Evolutionary conservation across 108 stramenopile species (phyloP), one percentile per base, ranked within the genome.

Genomic region (Ochromonas danica): DNA sequence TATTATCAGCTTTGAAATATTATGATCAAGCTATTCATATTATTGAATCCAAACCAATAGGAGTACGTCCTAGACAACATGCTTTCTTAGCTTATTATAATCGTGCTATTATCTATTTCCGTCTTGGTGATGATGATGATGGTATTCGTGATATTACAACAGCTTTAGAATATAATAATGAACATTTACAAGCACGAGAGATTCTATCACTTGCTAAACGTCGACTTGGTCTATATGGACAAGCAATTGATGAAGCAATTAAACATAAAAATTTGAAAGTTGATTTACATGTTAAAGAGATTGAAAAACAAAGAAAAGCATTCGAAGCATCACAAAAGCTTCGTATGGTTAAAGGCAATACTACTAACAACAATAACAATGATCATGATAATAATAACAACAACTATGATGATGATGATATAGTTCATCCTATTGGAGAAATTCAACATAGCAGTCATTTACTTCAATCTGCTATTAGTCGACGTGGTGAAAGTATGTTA

Each of bases 41-140:
- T 10, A 10, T 67, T 10, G 31, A 33, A 10, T 14, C 6, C 35
- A 28, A 36, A 35, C 6, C 25, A 10, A 36, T 25, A 10, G 63
- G 30, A 10, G 6, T 67, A 25, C 63, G 63, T 6, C 14, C 35
- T 28, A 67, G 3, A 14, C 3, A 67, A 28, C 14, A 67, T 67
- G 63, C 3, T 6, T 67, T 67, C 25, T 22, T 67, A 10, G 63
- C 33, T 28, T 67, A 67, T 67, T 25, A 67, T 36, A 67, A 67
- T 67, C 17, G 63, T 31, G 63, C 30, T 28, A 25, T 67, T 6
- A 67, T 67, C 31, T 14, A 67, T 67, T 31, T 67, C 63, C 17
- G 63, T 10, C 35, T 67, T 28, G 63, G 63, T 6, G 25, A 67
- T 36, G 63, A 67, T 67, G 63, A 28, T 10, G 14, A 67, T 6